Evolutionary conservation across 1,139 yeast species (phyloP).

Genomic region (Protomyces inundatus): DNA sequence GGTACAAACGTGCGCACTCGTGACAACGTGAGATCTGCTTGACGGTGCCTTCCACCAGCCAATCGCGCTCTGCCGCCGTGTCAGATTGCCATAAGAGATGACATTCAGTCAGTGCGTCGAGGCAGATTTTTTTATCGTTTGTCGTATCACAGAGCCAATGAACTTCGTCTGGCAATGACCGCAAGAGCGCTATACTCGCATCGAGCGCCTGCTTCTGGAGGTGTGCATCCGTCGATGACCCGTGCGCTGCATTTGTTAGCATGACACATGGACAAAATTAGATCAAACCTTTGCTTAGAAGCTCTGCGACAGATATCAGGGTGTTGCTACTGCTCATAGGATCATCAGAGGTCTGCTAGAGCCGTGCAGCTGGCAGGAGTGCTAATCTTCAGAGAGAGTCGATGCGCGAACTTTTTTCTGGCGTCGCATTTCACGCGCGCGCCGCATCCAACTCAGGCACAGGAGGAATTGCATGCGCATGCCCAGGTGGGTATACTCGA

Average conservation of each 20-base stretch:
- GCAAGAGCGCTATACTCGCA: neutral
- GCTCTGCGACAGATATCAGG: neutral
- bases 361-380: neutral
- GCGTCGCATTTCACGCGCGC: too few species aligned
- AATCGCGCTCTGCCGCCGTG: conserved; percentile 28
- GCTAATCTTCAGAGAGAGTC: too few species aligned
- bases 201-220: neutral
- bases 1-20: conserved; percentile 32
- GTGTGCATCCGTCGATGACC: neutral
- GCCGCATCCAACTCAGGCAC: too few species aligned
- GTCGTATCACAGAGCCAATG: neutral
- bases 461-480: too few species aligned
- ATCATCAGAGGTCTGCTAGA: neutral
- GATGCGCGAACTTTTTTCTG: too few species aligned
- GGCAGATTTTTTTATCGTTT: neutral
- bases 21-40: conserved; percentile 31
- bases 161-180: neutral
- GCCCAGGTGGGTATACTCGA: too few species aligned
- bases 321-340: neutral
- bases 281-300: neutral
- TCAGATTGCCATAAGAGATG: neutral
- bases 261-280: neutral
- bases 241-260: neutral
- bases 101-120: neutral
- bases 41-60: conserved; percentile 31